Evolutionary conservation across 768 basidiomycete genomes (phyloP), one percentile per base, ranked within the genome.

Genomic region (Mycena venus): DNA sequence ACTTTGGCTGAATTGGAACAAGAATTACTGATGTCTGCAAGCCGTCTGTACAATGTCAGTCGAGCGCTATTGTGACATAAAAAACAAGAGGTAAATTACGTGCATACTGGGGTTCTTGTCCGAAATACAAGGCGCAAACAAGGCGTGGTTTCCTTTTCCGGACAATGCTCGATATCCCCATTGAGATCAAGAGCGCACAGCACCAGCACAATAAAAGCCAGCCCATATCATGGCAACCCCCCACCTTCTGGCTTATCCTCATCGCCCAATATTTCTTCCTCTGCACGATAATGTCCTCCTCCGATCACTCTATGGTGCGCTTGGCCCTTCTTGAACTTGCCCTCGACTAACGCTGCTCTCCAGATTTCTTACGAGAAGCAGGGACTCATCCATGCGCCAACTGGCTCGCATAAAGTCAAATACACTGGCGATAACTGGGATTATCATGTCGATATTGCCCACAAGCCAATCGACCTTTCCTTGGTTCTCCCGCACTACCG

Each of bases 401-500:
- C 86, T 4, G 92, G 92, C 66, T 89, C 88, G 1, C 89, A 91
- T 75, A 91, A 91, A 83, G 86, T 95, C 49, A 92, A 90, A 82
- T 95, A 93, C 77, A 85, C 87, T 31, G 85, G 88, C 47, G 87
- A 90, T 19, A 88, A 90, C 72, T 94, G 92, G 90, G 94, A 95
- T 79, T 93, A 91, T 78, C 80, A 87, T 60, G 84, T 93, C 75
- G 89, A 93, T 73, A 86, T 87, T 19, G 86, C 87, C 14, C 82
- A 86, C 69, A 81, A 85, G 38, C 83, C 91, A 14, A 84, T 94
- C 70, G 92, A 95, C 78, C 79, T 93, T 64, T 90, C 92, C 27
- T 89, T 95, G 59, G 88, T 90, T 27, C 85, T 95, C 56, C 94
- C 94, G 2, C 94, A 95, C 79, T 94, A 94, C 79, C 93, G 94